Conservation (phyloP, 371 early-diverging fungal species). For the Apophysomyces ossiformis region DNA sequence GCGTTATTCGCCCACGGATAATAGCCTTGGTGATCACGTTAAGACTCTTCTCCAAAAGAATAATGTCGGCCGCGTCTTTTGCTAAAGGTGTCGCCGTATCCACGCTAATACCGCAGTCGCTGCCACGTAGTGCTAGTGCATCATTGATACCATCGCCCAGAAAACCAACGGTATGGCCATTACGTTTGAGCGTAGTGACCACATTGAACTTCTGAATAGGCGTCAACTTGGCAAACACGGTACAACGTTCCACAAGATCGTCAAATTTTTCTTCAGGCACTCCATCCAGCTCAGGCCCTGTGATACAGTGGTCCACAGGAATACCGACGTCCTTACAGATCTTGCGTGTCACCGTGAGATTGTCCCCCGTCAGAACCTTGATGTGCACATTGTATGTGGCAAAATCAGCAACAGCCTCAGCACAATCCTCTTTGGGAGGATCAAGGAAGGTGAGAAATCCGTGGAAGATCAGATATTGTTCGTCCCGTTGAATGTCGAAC, state of each 20-base stretch:
- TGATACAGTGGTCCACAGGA: conserved; percentile 48
- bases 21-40: conserved; percentile 39
- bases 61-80: conserved; percentile 78
- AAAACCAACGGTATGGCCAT: conserved; percentile 52
- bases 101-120: conserved; percentile 87
- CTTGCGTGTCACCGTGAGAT: conserved; percentile 91
- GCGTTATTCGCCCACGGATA: conserved; percentile 35
- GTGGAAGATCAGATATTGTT: conserved; percentile 80
- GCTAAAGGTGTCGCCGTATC: conserved; percentile 84
- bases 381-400: conserved; percentile 81
- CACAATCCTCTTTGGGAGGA: conserved; percentile 96
- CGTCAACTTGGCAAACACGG: conserved; percentile 60
- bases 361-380: conserved; percentile 94
- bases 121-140: conserved; percentile 85
- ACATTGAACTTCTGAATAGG: conserved; percentile 57
- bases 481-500: conserved; percentile 70
- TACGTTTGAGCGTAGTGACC: conserved; percentile 44
- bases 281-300: conserved; percentile 29
- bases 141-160: conserved; percentile 98
- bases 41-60: conserved; percentile 53
- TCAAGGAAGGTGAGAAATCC: conserved; percentile 90
- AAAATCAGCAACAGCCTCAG: conserved; percentile 95
- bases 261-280: conserved; percentile 32
- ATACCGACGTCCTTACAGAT: conserved; percentile 27
- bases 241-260: conserved; percentile 27